phyloP scores from a whole-genome alignment of 2,329 filamentous ascomycete species.

The Sporothrix sp. region DNA sequence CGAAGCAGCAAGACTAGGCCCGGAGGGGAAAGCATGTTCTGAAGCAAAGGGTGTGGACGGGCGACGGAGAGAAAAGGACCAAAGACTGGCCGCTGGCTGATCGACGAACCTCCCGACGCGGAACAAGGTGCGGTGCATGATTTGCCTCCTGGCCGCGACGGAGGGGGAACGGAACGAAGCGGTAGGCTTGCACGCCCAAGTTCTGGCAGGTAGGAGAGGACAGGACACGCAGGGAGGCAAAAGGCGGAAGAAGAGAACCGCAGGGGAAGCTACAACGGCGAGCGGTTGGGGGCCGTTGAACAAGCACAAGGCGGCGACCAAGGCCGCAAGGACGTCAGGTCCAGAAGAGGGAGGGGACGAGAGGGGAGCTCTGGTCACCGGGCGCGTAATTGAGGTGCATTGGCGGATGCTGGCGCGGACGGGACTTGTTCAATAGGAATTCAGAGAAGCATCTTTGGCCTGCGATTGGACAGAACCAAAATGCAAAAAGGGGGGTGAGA shows the following conservation, averaged over 20 bases:
- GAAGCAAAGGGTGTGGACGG: neutral
- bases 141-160: constrained; percentile 1
- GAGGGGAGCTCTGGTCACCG: constrained; percentile 1
- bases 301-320: neutral
- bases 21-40: neutral
- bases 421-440: constrained; percentile 37
- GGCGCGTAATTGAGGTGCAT: constrained; percentile 31
- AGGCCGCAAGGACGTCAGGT: neutral
- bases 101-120: too few relatives aligned
- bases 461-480: constrained; percentile 31
- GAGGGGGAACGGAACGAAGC: constrained; percentile 12
- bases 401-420: constrained; percentile 32
- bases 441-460: constrained; percentile 26
- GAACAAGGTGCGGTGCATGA: neutral
- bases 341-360: neutral
- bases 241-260: neutral
- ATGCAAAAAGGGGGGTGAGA: neutral
- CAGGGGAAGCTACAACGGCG: neutral
- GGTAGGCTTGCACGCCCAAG: constrained; percentile 7
- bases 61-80: neutral
- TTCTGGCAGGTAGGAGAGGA: too few relatives aligned
- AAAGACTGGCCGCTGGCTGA: too few relatives aligned
- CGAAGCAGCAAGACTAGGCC: neutral
- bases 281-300: neutral
- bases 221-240: neutral